Conservation (phyloP, 768 basidiomycete genomes). For the Cystofilobasidium macerans region DNA sequence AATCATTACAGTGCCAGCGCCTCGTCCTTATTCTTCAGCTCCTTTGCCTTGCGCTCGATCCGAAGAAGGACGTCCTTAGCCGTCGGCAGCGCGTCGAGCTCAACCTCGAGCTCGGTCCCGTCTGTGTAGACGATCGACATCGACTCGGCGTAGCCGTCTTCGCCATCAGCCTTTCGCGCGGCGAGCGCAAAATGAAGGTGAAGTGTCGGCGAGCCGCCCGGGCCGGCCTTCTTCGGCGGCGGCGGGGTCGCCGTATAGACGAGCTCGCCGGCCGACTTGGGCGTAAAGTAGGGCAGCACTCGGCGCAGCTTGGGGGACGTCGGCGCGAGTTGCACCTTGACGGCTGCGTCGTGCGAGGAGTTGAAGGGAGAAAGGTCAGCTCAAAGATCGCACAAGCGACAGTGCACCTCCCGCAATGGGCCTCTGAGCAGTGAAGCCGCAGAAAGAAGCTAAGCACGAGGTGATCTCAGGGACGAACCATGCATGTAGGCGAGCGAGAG, state of each 20-base stretch:
- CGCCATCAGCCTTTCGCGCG: background rate
- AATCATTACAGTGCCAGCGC: background rate
- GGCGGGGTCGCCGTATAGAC: slow-evolving; percentile 5
- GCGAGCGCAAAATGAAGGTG: slow-evolving; percentile 4
- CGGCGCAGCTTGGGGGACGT: background rate
- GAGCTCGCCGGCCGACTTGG: background rate
- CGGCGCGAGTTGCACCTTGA: slow-evolving; percentile 1
- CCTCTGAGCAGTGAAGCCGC: background rate
- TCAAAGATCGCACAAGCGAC: background rate
- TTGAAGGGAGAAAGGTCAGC: background rate
- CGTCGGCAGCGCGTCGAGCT: background rate
- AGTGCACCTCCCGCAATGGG: no score
- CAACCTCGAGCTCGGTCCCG: slow-evolving; percentile 8
- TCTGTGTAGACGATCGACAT: background rate
- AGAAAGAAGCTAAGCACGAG: background rate
- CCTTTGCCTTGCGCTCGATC: background rate
- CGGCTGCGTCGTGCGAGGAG: background rate
- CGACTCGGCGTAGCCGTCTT: background rate
- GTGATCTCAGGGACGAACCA: background rate
- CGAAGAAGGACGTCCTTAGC: background rate
- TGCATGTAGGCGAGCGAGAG: background rate
- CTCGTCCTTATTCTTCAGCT: slow-evolving; percentile 4
- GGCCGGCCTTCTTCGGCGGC: background rate
- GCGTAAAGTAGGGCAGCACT: background rate
- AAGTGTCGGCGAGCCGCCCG: slow-evolving; percentile 7